Evolutionary conservation across 768 basidiomycete species (phyloP), one percentile per base, ranked within the genome.

Genomic region (Amanita exitialis): DNA sequence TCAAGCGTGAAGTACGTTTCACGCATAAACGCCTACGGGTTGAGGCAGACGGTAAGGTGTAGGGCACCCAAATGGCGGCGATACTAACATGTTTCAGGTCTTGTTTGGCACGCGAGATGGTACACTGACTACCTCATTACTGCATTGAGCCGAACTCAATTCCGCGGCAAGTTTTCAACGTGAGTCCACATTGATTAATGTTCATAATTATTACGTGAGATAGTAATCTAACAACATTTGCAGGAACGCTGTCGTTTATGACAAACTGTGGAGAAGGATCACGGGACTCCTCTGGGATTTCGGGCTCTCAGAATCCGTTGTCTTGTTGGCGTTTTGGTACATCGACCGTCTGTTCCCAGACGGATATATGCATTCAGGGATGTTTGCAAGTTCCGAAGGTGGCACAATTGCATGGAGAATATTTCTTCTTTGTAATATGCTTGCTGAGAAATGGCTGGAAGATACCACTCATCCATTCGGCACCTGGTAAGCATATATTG

Each of bases 401-500:
- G 41, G 50, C n/a, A 35, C 41, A 13, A 44, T 72, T 43, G 75
- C 75, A 43, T 69, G 68, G 35, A 69, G 79, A 53, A 64, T 68
- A 30, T 79, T 80, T 56, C 58, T 79, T 4, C 61, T 82, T 32
- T 70, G 73, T 47, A 71, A 74, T 34, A 77, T 78, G 66, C 61
- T 83, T 32, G 80, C 82, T 10, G 77, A 76, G 56, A 83, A 81
- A 64, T 82, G 79, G 79, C 54, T 82, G 46, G 75, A 80, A 50
- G 82, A 82, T 56, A 70, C 73, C 55, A 69, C 74, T 0, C 73
- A 74, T 58, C 69, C 70, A 5, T 71, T 77, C 55, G 74, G 72
- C 61, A 72, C 72, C 30, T 79, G 79, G 80, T 79, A 54, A 49
- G 75, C 59, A 37, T 21, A 6, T n/a, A 27, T 38, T 5, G 16